phyloP scores from a whole-genome alignment of 2,329 filamentous ascomycete species.

The Calonectria pteridis region DNA sequence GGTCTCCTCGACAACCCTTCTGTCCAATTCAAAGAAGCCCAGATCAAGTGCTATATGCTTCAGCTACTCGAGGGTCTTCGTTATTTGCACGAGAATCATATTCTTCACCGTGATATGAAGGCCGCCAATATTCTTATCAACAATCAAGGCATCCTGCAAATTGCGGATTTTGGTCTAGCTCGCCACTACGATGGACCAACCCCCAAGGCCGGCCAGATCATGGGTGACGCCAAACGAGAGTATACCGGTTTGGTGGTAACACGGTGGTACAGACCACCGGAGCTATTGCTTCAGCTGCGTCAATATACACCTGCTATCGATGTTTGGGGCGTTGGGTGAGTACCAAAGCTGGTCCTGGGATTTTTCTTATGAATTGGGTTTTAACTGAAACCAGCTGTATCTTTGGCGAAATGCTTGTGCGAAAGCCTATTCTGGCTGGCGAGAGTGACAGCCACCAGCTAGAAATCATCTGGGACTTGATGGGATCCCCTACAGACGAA shows the following conservation, averaged over 20 bases:
- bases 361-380: slow-evolving; percentile 8
- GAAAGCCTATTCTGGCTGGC: slow-evolving; percentile 91
- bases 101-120: slow-evolving; percentile 98
- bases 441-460: slow-evolving; percentile 91
- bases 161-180: slow-evolving; percentile 96
- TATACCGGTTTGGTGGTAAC: slow-evolving; percentile 98
- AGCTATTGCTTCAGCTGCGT: slow-evolving; percentile 88
- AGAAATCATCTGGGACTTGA: slow-evolving; percentile 92
- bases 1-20: slow-evolving; percentile 95
- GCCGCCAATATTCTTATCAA: slow-evolving; percentile 97
- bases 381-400: slow-evolving; percentile 78
- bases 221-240: slow-evolving; percentile 87
- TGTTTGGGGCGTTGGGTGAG: slow-evolving; percentile 96
- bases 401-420: slow-evolving; percentile 96
- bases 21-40: slow-evolving; percentile 86
- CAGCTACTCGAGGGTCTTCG: slow-evolving; percentile 90
- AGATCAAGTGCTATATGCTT: slow-evolving; percentile 98
- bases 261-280: slow-evolving; percentile 95
- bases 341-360: slow-evolving; percentile 23
- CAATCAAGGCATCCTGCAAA: slow-evolving; percentile 92
- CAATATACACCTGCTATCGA: slow-evolving; percentile 98
- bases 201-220: slow-evolving; percentile 81
- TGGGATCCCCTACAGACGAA: slow-evolving; percentile 89
- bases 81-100: slow-evolving; percentile 91
- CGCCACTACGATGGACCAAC: slow-evolving; percentile 90